Evolutionary conservation across 2,329 filamentous ascomycete genomes (phyloP).

Genomic region (Calonectria montana): DNA sequence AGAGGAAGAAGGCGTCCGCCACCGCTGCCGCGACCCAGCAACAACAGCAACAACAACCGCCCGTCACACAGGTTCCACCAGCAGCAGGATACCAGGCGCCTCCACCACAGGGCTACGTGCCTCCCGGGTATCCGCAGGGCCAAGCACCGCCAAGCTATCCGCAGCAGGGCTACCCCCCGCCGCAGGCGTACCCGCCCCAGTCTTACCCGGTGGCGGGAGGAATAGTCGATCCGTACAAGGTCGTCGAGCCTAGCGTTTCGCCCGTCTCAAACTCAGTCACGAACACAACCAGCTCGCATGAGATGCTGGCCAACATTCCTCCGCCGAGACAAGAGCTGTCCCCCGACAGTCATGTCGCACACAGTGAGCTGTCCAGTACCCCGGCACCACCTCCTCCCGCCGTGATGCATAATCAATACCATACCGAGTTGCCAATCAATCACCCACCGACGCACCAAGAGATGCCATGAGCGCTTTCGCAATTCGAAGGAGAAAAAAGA

Average conservation of each 20-base stretch:
- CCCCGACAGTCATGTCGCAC: background rate
- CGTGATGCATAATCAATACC: background rate
- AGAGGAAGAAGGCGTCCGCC: background rate
- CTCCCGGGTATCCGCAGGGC: background rate
- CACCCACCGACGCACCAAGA: background rate
- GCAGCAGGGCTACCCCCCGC: slow-evolving; percentile 10
- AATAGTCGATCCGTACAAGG: slow-evolving; percentile 7
- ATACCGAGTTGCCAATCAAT: slow-evolving; percentile 3
- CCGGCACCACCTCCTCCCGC: background rate
- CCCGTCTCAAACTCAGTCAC: background rate
- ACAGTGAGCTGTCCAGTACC: background rate
- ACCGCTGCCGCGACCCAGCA: background rate
- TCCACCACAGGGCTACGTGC: background rate
- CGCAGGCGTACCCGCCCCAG: slow-evolving; percentile 1
- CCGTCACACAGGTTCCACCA: background rate
- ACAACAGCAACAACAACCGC: background rate
- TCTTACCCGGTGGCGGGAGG: background rate
- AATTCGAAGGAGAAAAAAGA: background rate
- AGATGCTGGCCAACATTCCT: slow-evolving; percentile 11
- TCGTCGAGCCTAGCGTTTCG: background rate
- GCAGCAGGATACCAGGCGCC: slow-evolving; percentile 2
- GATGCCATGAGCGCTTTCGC: background rate
- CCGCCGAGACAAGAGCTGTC: slow-evolving; percentile 12
- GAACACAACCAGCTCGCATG: background rate
- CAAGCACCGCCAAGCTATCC: slow-evolving; percentile 7